Evolutionary conservation across 2,329 filamentous ascomycete species (phyloP).

Genomic region (Trichophyton rubrum): DNA sequence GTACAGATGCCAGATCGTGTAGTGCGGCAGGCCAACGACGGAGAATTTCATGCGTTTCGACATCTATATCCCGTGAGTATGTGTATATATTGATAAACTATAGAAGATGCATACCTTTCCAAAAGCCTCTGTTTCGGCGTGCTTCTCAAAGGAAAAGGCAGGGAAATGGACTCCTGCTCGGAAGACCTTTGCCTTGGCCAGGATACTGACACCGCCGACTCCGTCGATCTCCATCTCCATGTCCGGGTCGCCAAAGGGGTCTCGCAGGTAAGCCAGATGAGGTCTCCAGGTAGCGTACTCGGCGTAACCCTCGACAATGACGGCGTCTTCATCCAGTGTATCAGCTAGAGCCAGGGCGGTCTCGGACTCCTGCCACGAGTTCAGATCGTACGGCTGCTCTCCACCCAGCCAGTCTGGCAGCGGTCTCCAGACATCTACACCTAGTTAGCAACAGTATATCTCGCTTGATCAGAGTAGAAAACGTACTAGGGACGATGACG

Average conservation of each 20-base stretch:
- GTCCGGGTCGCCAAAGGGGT: slow-evolving; percentile 93
- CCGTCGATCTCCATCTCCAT: slow-evolving; percentile 99
- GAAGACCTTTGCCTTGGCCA: slow-evolving; percentile 93
- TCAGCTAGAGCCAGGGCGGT: slow-evolving; percentile 88
- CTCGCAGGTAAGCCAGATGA: slow-evolving; percentile 88
- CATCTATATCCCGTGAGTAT: slow-evolving; percentile 53
- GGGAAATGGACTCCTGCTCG: slow-evolving; percentile 92
- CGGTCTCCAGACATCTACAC: slow-evolving; percentile 86
- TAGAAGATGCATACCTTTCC: slow-evolving; percentile 53
- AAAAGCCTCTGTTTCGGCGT: slow-evolving; percentile 96
- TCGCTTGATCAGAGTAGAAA: neutral
- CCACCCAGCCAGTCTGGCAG: slow-evolving; percentile 96
- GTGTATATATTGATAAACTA: neutral
- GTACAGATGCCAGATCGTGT: slow-evolving; percentile 99
- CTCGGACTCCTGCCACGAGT: slow-evolving; percentile 98
- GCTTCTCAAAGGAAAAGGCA: slow-evolving; percentile 96
- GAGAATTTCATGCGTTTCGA: slow-evolving; percentile 91
- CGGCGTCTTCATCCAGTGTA: slow-evolving; percentile 90
- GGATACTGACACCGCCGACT: slow-evolving; percentile 90
- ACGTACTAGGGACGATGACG: slow-evolving; percentile 92
- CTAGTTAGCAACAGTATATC: slow-evolving; percentile 17
- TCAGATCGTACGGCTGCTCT: slow-evolving; percentile 95
- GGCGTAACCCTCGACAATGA: slow-evolving; percentile 97
- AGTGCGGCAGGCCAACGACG: slow-evolving; percentile 89
- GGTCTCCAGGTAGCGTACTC: slow-evolving; percentile 98